Conservation (phyloP, 805 yeast genomes). For the Tetrapisispora phaffii region DNA sequence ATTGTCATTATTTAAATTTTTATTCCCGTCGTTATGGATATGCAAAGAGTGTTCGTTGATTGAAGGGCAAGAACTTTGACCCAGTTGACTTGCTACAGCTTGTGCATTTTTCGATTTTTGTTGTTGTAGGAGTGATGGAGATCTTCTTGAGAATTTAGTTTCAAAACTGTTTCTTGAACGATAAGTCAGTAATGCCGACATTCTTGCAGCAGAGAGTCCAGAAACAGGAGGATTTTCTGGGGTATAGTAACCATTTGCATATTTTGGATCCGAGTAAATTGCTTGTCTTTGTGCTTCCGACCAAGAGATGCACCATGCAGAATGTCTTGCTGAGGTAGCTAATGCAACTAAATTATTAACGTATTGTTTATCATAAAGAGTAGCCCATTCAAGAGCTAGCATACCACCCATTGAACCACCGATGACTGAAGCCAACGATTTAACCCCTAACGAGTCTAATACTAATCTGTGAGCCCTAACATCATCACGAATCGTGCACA, state of each 20-base stretch:
- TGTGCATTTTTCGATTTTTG: slow-evolving; percentile 15
- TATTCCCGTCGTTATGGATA: slow-evolving; percentile 79
- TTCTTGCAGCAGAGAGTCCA: slow-evolving; percentile 93
- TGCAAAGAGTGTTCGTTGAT: slow-evolving; percentile 68
- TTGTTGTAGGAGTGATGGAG: slow-evolving; percentile 37
- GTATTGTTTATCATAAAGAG: slow-evolving; percentile 50
- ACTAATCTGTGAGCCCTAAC: slow-evolving; percentile 67
- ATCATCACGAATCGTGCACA: slow-evolving; percentile 90
- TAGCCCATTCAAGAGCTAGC: slow-evolving; percentile 81
- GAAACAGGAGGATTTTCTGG: slow-evolving; percentile 69
- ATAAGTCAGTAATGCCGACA: slow-evolving; percentile 91
- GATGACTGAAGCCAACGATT: slow-evolving; percentile 68
- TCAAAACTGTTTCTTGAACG: slow-evolving; percentile 90
- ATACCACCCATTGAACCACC: slow-evolving; percentile 99
- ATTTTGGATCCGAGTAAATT: slow-evolving; percentile 89
- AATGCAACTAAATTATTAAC: slow-evolving; percentile 68
- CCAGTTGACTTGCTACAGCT: neutral
- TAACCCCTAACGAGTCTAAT: slow-evolving; percentile 72
- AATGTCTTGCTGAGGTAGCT: slow-evolving; percentile 89
- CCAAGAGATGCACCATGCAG: slow-evolving; percentile 99
- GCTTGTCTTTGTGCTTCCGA: slow-evolving; percentile 97
- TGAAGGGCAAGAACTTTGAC: slow-evolving; percentile 20
- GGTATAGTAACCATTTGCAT: slow-evolving; percentile 79
- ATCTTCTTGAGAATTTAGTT: slow-evolving; percentile 77
- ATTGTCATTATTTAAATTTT: slow-evolving; percentile 11